Evolutionary conservation across 179 eudicot species (phyloP).

Genomic region (Beta macrorhiza): DNA sequence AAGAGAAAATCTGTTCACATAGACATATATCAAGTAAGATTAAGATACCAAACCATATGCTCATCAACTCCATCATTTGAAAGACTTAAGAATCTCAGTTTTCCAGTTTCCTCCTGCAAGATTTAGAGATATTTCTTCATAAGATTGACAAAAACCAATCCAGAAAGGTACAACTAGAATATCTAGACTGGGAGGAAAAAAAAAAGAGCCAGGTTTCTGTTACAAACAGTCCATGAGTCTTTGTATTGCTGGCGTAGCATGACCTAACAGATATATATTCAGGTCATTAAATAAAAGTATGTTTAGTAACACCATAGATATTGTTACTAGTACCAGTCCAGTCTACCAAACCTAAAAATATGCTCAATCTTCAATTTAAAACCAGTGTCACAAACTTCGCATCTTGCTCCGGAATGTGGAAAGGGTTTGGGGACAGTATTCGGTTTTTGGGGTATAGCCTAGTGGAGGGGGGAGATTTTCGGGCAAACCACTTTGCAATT

Average conservation of each 20-base stretch:
- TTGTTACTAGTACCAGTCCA: background rate
- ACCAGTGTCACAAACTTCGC: too few relatives aligned
- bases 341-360: background rate
- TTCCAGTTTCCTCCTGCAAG: constrained; percentile 81
- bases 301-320: background rate
- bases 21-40: constrained; percentile 26
- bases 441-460: too few relatives aligned
- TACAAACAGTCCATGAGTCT: background rate
- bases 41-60: constrained; percentile 91
- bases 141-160: background rate
- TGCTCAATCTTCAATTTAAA: too few relatives aligned
- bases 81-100: constrained; percentile 62
- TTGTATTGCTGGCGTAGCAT: background rate
- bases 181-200: background rate
- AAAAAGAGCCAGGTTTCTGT: background rate
- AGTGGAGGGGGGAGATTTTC: too few relatives aligned
- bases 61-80: constrained; percentile 78
- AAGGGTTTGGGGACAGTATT: too few relatives aligned
- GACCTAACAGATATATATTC: background rate
- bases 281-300: background rate
- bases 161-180: background rate
- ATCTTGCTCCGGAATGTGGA: too few relatives aligned
- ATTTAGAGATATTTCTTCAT: constrained; percentile 10
- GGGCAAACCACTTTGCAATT: too few relatives aligned
- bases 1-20: background rate